These are phyloP conservation scores for Didymella pomorum DNA, from an alignment of 2,329 filamentous ascomycete genomes.

Conservation along the genomic window DNA sequence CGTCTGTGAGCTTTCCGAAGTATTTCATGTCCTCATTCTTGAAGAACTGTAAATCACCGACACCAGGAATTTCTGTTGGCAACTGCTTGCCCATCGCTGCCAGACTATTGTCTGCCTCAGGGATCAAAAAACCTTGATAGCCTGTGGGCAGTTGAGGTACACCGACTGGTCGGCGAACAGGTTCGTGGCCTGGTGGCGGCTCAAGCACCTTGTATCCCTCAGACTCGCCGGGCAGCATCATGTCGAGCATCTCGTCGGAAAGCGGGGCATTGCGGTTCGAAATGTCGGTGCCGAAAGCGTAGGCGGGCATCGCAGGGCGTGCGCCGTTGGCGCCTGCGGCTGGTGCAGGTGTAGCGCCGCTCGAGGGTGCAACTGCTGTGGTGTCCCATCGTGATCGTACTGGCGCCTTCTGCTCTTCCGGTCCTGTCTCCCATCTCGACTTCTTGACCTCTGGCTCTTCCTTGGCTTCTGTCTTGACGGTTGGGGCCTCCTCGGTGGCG, in stretches of 20 bases:
- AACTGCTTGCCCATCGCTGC: conserved; percentile 82
- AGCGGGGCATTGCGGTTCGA: conserved; percentile 79
- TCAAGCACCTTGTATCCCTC: conserved; percentile 93
- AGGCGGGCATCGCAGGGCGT: conserved; percentile 55
- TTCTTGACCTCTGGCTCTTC: conserved; percentile 48
- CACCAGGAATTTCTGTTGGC: conserved; percentile 93
- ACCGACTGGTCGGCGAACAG: conserved; percentile 75
- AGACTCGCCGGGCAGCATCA: conserved; percentile 85
- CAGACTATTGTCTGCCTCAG: conserved; percentile 86
- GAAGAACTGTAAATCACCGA: conserved; percentile 96
- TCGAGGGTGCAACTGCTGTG: conserved; percentile 36
- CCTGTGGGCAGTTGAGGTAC: conserved; percentile 76
- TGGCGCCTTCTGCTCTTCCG: conserved; percentile 37
- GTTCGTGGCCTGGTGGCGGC: conserved; percentile 90
- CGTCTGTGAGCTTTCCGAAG: conserved; percentile 96
- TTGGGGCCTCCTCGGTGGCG: conserved; percentile 54
- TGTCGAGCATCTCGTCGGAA: conserved; percentile 92
- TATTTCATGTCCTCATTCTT: conserved; percentile 99
- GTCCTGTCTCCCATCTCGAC: conserved; percentile 81
- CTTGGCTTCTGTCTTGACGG: conserved; percentile 31
- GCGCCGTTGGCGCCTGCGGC: conserved; percentile 31
- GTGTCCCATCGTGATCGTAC: conserved; percentile 49
- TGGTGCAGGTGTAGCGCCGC: conserved; percentile 36
- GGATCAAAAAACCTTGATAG: conserved; percentile 91
- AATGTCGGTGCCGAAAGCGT: conserved; percentile 81